These are phyloP conservation scores for Scedosporium boydii DNA, from an alignment of 2,329 filamentous ascomycete species.

Conservation along the genomic window DNA sequence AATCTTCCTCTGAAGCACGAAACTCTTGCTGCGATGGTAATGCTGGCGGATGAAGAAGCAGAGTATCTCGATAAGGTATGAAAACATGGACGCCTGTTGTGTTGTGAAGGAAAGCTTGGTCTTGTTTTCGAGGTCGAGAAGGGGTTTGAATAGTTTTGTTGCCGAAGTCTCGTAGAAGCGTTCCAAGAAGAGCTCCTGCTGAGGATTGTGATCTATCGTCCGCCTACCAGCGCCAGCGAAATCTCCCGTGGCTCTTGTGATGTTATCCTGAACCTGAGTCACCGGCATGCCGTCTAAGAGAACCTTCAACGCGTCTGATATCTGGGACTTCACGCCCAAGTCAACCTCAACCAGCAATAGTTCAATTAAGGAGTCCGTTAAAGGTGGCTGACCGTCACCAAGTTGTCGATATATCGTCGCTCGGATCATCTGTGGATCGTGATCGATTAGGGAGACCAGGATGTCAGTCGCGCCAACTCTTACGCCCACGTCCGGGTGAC, in stretches of 20 bases:
- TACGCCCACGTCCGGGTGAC: constrained; percentile 73
- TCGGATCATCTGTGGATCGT: constrained; percentile 90
- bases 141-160: constrained; percentile 73
- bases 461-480: constrained; percentile 91
- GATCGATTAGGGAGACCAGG: constrained; percentile 86
- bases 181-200: constrained; percentile 77
- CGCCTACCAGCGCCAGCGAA: constrained; percentile 46
- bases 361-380: constrained; percentile 90
- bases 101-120: constrained; percentile 63
- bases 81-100: constrained; percentile 82
- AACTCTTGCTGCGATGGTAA: constrained; percentile 75
- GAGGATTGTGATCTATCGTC: constrained; percentile 46
- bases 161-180: constrained; percentile 87
- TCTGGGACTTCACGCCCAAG: constrained; percentile 87
- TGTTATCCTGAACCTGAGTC: constrained; percentile 40
- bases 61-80: constrained; percentile 83
- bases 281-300: constrained; percentile 60
- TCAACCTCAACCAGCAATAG: constrained; percentile 85
- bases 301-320: constrained; percentile 91
- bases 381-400: constrained; percentile 70
- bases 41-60: constrained; percentile 92
- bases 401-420: constrained; percentile 88
- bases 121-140: constrained; percentile 68
- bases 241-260: constrained; percentile 58
- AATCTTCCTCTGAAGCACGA: constrained; percentile 72